Percentiles rank a stretch among this genome's conserved stretches.
Evolutionary conservation across 202 grass and related monocot species (phyloP).

Genomic region (Dendrocalamus latiflorus): DNA sequence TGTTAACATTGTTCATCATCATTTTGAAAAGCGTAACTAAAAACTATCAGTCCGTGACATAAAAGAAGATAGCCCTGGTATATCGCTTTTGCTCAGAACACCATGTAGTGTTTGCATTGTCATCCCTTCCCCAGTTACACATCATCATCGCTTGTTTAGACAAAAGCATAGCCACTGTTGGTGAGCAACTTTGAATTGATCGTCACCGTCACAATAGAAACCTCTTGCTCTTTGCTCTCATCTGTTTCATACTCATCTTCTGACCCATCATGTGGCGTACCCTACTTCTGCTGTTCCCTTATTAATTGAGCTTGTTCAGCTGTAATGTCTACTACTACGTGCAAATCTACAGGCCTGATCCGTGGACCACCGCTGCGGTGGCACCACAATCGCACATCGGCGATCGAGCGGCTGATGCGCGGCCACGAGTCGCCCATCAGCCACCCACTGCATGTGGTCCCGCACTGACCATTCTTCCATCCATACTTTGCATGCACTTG

Average conservation of each 20-base stretch:
- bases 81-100: neutral
- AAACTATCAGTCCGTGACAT: no score
- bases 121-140: neutral
- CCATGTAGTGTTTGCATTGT: neutral
- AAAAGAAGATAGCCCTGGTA: no score
- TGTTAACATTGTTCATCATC: no score
- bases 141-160: neutral
- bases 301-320: neutral
- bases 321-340: neutral
- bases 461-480: neutral
- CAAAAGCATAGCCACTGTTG: neutral
- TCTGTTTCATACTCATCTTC: neutral
- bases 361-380: constrained; percentile 17
- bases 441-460: neutral
- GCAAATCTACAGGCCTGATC: neutral
- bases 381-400: neutral
- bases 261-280: neutral
- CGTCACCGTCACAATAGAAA: neutral
- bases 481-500: neutral
- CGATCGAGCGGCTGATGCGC: neutral
- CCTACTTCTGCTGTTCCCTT: neutral
- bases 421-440: neutral
- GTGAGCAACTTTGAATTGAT: neutral
- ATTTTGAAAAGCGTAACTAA: no score
- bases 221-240: neutral